Conservation (phyloP, 805 yeast genomes). For the Candida tibetensis region DNA sequence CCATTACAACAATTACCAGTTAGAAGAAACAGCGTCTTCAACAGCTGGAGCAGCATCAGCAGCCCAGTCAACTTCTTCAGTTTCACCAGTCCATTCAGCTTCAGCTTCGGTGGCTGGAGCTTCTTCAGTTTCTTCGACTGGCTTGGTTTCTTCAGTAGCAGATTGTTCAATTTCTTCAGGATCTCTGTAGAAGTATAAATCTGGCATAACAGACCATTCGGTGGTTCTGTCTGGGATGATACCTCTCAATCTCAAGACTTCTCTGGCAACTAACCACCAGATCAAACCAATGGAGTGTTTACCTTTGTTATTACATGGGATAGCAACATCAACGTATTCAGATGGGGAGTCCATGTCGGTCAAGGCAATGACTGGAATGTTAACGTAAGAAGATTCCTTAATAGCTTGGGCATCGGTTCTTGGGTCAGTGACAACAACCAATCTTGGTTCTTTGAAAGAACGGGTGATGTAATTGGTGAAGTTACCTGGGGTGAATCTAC, state of each 20-base stretch:
- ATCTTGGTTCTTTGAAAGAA: conserved; percentile 99
- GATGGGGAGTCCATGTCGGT: conserved; percentile 98
- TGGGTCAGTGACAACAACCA: conserved; percentile 98
- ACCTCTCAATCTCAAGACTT: conserved; percentile 98
- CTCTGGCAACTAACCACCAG: conserved; percentile 99
- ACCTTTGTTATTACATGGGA: conserved; percentile 99
- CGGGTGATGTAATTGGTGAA: conserved; percentile 99
- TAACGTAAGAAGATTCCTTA: conserved; percentile 99
- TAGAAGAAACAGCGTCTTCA: conserved; percentile 71
- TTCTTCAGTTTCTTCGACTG: conserved; percentile 54
- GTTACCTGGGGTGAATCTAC: conserved; percentile 99
- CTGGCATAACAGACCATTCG: conserved; percentile 99
- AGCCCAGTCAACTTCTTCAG: conserved; percentile 67
- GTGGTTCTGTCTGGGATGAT: conserved; percentile 93
- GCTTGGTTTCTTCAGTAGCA: conserved; percentile 53
- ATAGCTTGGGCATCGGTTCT: conserved; percentile 99
- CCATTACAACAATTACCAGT: conserved; percentile 33
- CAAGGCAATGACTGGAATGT: conserved; percentile 99
- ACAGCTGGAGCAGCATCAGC: conserved; percentile 55
- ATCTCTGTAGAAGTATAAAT: conserved; percentile 99
- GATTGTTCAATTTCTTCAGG: conserved; percentile 97
- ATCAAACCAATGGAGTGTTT: conserved; percentile 99
- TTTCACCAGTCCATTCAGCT: conserved; percentile 55
- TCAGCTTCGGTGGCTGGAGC: conserved; percentile 62
- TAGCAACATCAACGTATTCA: conserved; percentile 98